Percentiles rank a stretch among this genome's conserved stretches.
Evolutionary conservation across 371 early-diverging fungal genomes (phyloP).

Genomic region (Actinomucor elegans): DNA sequence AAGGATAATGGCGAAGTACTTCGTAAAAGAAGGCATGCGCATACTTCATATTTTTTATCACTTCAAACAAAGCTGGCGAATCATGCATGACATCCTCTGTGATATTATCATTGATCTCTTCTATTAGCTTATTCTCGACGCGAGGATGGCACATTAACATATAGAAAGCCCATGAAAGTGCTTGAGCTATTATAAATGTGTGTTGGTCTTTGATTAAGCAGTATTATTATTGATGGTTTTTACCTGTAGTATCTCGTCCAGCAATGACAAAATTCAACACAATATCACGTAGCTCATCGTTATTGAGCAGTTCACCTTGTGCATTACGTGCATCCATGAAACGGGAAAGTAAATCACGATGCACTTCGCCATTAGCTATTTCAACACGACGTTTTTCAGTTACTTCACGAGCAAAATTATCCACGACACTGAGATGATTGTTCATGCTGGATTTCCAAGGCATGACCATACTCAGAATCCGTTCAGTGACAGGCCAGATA

Average conservation of each 20-base stretch:
- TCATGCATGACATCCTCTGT: slow-evolving; percentile 24
- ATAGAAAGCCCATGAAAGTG: slow-evolving; percentile 72
- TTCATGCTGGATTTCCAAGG: slow-evolving; percentile 42
- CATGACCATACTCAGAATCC: slow-evolving; percentile 9
- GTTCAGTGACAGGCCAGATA: slow-evolving; percentile 50
- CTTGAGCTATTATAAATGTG: no score
- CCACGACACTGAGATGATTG: slow-evolving; percentile 43
- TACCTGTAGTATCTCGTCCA: slow-evolving; percentile 69
- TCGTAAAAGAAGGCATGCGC: slow-evolving; percentile 63
- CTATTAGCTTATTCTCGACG: slow-evolving; percentile 53
- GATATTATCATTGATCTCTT: slow-evolving; percentile 51
- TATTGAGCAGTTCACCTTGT: slow-evolving; percentile 46
- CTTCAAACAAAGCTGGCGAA: slow-evolving; percentile 39
- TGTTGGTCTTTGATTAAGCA: no score
- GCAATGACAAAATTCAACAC: slow-evolving; percentile 73
- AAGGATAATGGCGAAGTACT: slow-evolving; percentile 67
- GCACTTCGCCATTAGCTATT: slow-evolving; percentile 33
- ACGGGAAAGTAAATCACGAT: slow-evolving; percentile 58
- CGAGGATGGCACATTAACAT: slow-evolving; percentile 52
- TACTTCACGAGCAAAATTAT: slow-evolving; percentile 48
- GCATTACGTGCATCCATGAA: slow-evolving; percentile 60
- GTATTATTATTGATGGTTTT: no score
- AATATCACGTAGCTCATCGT: slow-evolving; percentile 63
- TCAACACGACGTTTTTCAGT: slow-evolving; percentile 45
- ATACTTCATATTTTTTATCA: slow-evolving; percentile 52